Conservation (phyloP, 805 yeast genomes). For the Lipomyces lipofer region DNA sequence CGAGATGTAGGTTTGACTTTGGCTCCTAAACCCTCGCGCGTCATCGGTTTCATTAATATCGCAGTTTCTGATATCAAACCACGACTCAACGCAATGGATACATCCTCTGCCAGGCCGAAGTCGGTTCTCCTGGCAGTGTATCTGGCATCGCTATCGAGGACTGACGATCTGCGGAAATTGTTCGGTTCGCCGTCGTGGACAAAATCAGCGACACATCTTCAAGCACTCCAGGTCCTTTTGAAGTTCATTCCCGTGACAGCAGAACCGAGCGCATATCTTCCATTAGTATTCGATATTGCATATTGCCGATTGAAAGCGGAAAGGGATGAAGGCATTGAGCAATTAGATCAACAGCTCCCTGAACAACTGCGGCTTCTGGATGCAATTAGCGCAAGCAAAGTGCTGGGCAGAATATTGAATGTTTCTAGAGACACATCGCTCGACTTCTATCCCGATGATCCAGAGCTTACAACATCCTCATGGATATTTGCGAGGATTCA, state of each 20-base stretch:
- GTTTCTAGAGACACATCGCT: neutral
- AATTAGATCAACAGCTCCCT: conserved; percentile 2
- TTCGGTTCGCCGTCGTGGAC: conserved; percentile 11
- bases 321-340: neutral
- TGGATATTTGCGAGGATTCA: conserved; percentile 38
- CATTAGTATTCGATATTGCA: conserved; percentile 21
- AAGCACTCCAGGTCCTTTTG: conserved; percentile 36
- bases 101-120: neutral
- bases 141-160: conserved; percentile 10
- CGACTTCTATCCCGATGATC: conserved; percentile 32
- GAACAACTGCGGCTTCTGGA: conserved; percentile 25
- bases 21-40: no score
- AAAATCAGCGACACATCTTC: neutral
- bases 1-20: no score
- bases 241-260: conserved; percentile 38
- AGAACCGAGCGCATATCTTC: conserved; percentile 32
- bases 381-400: conserved; percentile 14
- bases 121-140: conserved; percentile 5
- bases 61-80: no score
- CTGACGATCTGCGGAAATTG: conserved; percentile 9
- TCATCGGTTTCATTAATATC: no score
- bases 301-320: conserved; percentile 5
- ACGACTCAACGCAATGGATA: no score
- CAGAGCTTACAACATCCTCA: conserved; percentile 16
- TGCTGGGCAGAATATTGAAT: conserved; percentile 16